Base-by-base conservation (phyloP, 2,329 filamentous ascomycete genomes). In the Diaporthe helianthi region DNA sequence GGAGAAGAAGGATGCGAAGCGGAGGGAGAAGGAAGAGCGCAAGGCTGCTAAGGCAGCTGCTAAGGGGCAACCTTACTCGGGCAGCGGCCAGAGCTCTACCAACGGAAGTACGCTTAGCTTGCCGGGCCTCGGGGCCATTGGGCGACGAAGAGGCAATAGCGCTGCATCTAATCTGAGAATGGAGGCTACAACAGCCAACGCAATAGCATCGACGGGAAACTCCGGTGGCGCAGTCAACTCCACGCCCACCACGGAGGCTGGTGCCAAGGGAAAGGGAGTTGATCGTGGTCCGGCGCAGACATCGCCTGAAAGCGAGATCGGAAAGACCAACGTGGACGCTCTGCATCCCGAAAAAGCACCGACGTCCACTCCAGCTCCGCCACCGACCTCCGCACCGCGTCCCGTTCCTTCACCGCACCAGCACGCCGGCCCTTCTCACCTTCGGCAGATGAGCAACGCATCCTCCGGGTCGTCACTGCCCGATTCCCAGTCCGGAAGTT, bases 371-470 rank as follows among this genome's bases (percentile, higher is more conserved):
- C 73, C 52, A 52, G 72, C 26, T 61, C 74, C 17, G 19, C 75
- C 79, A 6, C 73, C 77, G 15, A 76, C 81, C 0, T 78, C 80
- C 5, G 76, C 79, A 0, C 76, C 83, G 1, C 78, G 85, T 3
- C 83, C 83, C 3, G 83, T 85, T 71, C 80, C 84, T 7, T 81
- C 83, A 4, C 76, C 83, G 1, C 82, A 84, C n/a, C 84, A 84
- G 8, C 82, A 85, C 1, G 85, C 88, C 9, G 88, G 87, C 49
- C 87, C 88, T 5, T 92, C 92, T 1, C 91, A 94, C 77, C 83
- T 96, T 22, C 89, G 93, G 29, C 92, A 97, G 74, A 90, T 96
- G 79, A 97, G 93, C 72, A 97, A 92, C 74, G 91, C 93, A 1
- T 97, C 94, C 0, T 97, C 94, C 0, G 87, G 92, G 0, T 89